phyloP scores from a whole-genome alignment of 495 filamentous ascomycete species.

The Daldinia grandis region DNA sequence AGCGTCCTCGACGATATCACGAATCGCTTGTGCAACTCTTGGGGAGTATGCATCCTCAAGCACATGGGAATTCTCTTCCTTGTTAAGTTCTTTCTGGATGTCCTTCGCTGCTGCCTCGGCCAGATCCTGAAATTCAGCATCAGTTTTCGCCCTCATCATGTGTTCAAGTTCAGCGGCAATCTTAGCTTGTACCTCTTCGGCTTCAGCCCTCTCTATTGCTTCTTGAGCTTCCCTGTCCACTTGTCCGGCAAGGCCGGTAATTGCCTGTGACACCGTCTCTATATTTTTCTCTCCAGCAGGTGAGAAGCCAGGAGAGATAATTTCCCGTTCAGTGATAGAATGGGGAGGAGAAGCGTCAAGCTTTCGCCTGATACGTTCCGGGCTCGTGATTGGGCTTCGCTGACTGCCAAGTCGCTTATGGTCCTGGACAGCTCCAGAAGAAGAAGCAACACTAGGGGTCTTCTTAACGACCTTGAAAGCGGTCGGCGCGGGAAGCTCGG shows the following conservation, averaged over 20 bases:
- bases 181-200: constrained; percentile 57
- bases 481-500: constrained; percentile 40
- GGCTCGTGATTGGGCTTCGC: constrained; percentile 49
- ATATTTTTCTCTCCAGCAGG: constrained; percentile 51
- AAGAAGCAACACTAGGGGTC: constrained; percentile 44
- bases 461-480: constrained; percentile 53
- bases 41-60: constrained; percentile 60
- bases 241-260: constrained; percentile 71
- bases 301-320: constrained; percentile 7
- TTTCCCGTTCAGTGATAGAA: constrained; percentile 26
- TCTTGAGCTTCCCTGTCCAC: constrained; percentile 75
- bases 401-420: constrained; percentile 53
- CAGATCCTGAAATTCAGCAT: constrained; percentile 56
- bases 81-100: constrained; percentile 65
- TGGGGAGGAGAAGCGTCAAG: constrained; percentile 46
- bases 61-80: constrained; percentile 60
- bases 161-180: constrained; percentile 56
- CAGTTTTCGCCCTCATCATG: constrained; percentile 52
- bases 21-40: constrained; percentile 63
- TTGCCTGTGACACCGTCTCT: constrained; percentile 75
- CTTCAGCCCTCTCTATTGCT: constrained; percentile 66
- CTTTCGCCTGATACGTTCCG: constrained; percentile 55
- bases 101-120: constrained; percentile 58
- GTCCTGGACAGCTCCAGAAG: constrained; percentile 45
- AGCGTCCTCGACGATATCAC: constrained; percentile 66